Base-by-base conservation (phyloP, 306 rosid genomes). In the Sphenostylis stenocarpa region DNA sequence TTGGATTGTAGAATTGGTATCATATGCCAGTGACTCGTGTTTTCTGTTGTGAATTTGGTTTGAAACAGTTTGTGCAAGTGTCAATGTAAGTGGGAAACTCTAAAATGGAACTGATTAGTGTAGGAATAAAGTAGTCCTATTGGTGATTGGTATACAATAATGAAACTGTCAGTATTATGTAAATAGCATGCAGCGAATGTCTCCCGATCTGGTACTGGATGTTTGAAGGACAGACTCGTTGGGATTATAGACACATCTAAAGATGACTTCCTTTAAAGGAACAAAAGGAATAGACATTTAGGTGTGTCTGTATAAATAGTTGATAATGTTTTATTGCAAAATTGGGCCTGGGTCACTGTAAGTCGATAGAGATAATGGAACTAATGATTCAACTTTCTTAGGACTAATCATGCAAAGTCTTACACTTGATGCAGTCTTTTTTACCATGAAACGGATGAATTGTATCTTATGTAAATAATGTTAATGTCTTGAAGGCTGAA, bases 401-500 rank as follows among this genome's bases (percentile, higher is more conserved):
- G 21, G 12, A 73, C 36, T 68, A 36, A 49, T 74, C 39, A 31
- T 57, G 31, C 45, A 24, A 21, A 38, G 57, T 68, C 48, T 75
- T 79, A 67, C 65, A 31, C 68, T 36, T 63, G 72, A 56, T 76
- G 75, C 47, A 36, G 52, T 56, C 31, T 70, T 47, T 19, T 80
- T 43, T 29, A 72, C 52, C 19, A 33, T 15, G 17, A 43, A 28
- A 61, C 14, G 6, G 72, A 6, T 62, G 72, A 47, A 41, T 64
- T 70, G 31, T 69, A 4, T 79, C 69, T 77, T 71, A 75, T 62
- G 43, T 61, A 41, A 77, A 64, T 71, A 71, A 72, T 71, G 64
- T 79, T 77, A 67, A 60, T 67, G 34, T 65, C 83, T 70, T 90
- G 82, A 85, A 94, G 98, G 98, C 97, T 17, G 98, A 94, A 87